Evolutionary conservation across 352 stramenopile species (phyloP).

Genomic region (Phytophthora brassicae): DNA sequence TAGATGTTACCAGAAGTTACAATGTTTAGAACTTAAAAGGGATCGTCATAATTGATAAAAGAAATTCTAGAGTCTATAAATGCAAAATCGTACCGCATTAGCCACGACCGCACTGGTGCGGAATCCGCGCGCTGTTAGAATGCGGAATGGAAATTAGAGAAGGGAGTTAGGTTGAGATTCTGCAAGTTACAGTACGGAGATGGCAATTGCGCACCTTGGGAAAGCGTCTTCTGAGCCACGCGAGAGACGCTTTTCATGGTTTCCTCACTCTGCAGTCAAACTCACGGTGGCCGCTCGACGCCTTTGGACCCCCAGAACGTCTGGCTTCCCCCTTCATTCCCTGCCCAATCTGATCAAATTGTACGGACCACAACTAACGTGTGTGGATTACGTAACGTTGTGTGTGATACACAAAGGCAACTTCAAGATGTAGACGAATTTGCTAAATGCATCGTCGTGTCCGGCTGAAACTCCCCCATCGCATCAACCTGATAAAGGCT

Average conservation of each 20-base stretch:
- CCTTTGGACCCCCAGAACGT: conserved; percentile 29
- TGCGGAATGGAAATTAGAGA: background rate
- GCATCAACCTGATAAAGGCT: background rate
- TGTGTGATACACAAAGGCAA: conserved; percentile 22
- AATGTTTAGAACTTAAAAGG: too few relatives aligned
- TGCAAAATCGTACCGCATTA: conserved; percentile 33
- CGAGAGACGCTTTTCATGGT: conserved; percentile 43
- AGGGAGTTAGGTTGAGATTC: background rate
- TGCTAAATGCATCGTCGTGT: background rate
- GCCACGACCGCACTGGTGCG: conserved; percentile 40
- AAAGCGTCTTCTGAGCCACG: conserved; percentile 34
- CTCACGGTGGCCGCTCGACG: conserved; percentile 24
- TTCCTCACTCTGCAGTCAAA: conserved; percentile 18
- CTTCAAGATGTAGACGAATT: conserved; percentile 16
- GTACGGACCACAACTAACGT: background rate
- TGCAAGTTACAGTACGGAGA: too few relatives aligned
- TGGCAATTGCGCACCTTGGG: conserved; percentile 17
- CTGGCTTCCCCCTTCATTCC: background rate
- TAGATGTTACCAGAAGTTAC: too few relatives aligned
- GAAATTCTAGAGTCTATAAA: background rate
- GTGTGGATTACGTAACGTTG: background rate
- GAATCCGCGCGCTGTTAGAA: conserved; percentile 33
- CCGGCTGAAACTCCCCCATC: conserved; percentile 6
- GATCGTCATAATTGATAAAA: conserved; percentile 6
- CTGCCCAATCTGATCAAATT: conserved; percentile 28